phyloP scores from a whole-genome alignment of 441 rosid species.

The Arabidopsis hybrid region DNA sequence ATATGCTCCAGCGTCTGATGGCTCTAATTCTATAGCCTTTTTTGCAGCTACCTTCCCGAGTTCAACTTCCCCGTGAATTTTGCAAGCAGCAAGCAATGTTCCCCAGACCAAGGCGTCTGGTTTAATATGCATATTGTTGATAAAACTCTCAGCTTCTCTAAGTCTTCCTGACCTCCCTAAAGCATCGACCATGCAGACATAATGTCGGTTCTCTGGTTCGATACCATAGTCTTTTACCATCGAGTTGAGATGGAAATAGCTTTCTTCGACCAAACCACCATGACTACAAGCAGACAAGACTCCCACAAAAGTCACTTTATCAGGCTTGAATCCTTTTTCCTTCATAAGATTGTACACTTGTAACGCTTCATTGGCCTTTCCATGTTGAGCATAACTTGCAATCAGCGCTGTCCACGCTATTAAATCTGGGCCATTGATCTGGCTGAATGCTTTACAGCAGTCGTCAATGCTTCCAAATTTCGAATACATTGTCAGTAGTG shows the following conservation, averaged over 20 bases:
- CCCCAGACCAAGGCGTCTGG: slow-evolving; percentile 78
- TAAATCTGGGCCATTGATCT: slow-evolving; percentile 67
- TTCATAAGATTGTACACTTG: slow-evolving; percentile 60
- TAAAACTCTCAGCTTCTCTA: slow-evolving; percentile 72
- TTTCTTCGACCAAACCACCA: slow-evolving; percentile 73
- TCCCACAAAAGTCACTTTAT: slow-evolving; percentile 72
- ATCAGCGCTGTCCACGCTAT: slow-evolving; percentile 81
- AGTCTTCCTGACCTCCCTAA: slow-evolving; percentile 82
- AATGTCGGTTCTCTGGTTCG: slow-evolving; percentile 67
- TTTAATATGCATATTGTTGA: slow-evolving; percentile 61
- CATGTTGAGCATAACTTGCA: slow-evolving; percentile 77
- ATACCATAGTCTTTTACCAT: slow-evolving; percentile 69
- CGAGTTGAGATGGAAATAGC: slow-evolving; percentile 61
- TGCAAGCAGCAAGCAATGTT: slow-evolving; percentile 86
- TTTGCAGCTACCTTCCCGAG: slow-evolving; percentile 72
- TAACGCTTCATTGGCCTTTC: slow-evolving; percentile 73
- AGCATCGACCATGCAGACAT: slow-evolving; percentile 85
- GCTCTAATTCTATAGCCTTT: slow-evolving; percentile 61
- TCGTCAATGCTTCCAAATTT: slow-evolving; percentile 76
- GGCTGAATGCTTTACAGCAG: slow-evolving; percentile 61
- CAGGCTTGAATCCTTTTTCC: slow-evolving; percentile 61
- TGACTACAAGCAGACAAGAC: slow-evolving; percentile 85
- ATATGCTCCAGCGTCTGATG: slow-evolving; percentile 68
- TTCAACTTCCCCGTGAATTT: slow-evolving; percentile 69
- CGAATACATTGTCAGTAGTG: slow-evolving; percentile 74